Evolutionary conservation across 1,139 yeast genomes (phyloP).

Genomic region (Arxiozyma telluris): DNA sequence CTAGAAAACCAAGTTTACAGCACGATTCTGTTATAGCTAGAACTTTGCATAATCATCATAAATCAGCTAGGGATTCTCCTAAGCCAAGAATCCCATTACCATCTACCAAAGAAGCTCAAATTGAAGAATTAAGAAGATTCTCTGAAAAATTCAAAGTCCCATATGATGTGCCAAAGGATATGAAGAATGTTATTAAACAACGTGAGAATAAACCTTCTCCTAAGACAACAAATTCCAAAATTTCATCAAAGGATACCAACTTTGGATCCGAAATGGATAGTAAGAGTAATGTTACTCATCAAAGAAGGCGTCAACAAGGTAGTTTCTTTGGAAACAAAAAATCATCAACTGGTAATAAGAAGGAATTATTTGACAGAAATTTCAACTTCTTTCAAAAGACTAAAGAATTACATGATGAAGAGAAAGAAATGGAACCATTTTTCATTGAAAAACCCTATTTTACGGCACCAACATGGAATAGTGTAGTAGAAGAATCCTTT

Average conservation of each 20-base stretch:
- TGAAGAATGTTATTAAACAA: constrained; percentile 32
- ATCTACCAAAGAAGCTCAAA: constrained; percentile 47
- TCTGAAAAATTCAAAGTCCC: constrained; percentile 77
- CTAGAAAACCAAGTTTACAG: not conserved
- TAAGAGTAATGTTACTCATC: constrained; percentile 9
- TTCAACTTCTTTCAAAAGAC: constrained; percentile 51
- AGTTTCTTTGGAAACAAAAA: constrained; percentile 30
- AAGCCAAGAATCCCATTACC: constrained; percentile 11
- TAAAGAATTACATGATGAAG: constrained; percentile 31
- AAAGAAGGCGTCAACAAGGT: constrained; percentile 22
- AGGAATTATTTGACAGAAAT: constrained; percentile 35
- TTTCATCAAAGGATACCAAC: constrained; percentile 8
- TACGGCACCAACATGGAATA: constrained; percentile 77
- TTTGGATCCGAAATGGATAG: not conserved
- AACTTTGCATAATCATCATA: constrained; percentile 4
- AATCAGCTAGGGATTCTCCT: constrained; percentile 4
- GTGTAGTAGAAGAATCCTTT: constrained; percentile 48
- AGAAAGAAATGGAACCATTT: constrained; percentile 29
- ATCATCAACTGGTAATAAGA: constrained; percentile 36
- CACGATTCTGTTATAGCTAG: constrained; percentile 1
- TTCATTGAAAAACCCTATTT: constrained; percentile 55
- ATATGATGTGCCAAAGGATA: constrained; percentile 63
- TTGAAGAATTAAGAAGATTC: constrained; percentile 73
- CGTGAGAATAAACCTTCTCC: constrained; percentile 10
- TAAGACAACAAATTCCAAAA: constrained; percentile 16